These are phyloP conservation scores for Ophiognomonia clavigignenti-juglandacearum DNA, from an alignment of 2,329 filamentous ascomycete genomes.

Conservation along the genomic window DNA sequence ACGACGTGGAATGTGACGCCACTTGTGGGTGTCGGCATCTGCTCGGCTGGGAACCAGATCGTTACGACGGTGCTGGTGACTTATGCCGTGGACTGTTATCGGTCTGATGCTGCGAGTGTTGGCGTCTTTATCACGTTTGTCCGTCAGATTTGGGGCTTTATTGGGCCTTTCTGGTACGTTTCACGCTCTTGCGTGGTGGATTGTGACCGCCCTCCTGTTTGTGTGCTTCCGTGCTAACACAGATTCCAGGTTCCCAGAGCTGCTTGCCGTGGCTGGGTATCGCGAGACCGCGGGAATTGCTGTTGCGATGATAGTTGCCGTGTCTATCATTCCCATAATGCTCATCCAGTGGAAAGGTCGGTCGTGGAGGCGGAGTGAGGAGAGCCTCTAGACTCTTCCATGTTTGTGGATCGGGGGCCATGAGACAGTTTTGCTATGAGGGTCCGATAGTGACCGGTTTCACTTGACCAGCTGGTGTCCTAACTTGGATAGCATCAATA, in stretches of 20 bases:
- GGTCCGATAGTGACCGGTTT: no score
- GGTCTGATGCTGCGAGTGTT: constrained; percentile 45
- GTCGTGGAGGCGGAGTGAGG: constrained; percentile 4
- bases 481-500: no score
- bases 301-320: constrained; percentile 28
- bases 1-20: constrained; percentile 52
- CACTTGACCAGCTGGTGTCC: no score
- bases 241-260: constrained; percentile 29
- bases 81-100: constrained; percentile 55
- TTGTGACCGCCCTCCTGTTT: no score
- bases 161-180: constrained; percentile 32
- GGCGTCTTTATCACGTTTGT: constrained; percentile 56
- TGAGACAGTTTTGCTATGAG: no score
- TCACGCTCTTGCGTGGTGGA: background rate
- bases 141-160: constrained; percentile 49
- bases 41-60: constrained; percentile 48
- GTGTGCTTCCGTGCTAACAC: background rate
- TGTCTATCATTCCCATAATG: constrained; percentile 17
- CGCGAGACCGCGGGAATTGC: constrained; percentile 29
- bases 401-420: no score
- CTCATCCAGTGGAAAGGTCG: constrained; percentile 17
- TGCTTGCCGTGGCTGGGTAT: constrained; percentile 31
- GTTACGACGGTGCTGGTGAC: constrained; percentile 57
- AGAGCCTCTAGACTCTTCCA: no score
- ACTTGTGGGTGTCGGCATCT: constrained; percentile 46